Base-by-base conservation (phyloP, 768 basidiomycete genomes). In the Russula compacta region DNA sequence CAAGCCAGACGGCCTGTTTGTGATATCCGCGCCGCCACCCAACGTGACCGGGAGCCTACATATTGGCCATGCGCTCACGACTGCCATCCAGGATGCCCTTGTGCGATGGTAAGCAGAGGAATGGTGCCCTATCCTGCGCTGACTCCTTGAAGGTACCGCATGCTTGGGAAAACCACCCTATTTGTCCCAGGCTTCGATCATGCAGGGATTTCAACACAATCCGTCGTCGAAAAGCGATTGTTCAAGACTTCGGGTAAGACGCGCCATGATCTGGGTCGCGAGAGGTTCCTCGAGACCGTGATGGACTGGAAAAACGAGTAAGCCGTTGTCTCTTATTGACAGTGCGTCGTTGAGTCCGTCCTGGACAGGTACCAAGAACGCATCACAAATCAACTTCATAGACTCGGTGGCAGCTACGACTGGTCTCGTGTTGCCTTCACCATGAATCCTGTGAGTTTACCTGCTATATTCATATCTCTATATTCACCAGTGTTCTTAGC, bases 291-390 rank as follows among this genome's bases (percentile, higher is more conserved):
- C 66, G 84, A 87, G 64, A 90, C 85, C 58, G 94, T 98, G 33
- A 86, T 87, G 85, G 87, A 88, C 33, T 99, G 97, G 97, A 98
- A 97, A 73, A 89, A 94, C 67, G 92, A 95, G 92, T 95, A 66
- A 53, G 89, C 79, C 0, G 49, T 17, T 14, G 44, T 24, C 40
- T 11, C 3, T 2, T 36, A 7, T 15, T 36, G 42, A 29, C 42
- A 19, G 47, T 40, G 54, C 42, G 9, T 17, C 17, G 51, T 66
- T 24, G 66, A 39, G 14, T 15, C 7, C 12, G 35, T 3, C 42
- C 5, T 19, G 61, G 15, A 3, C 61, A 95, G 93, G 60, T 99
- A 98, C 71, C 95, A 98, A 71, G 78, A 75, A n/a, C 84, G 90
- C 50, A 98, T 98, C 70, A 92, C 93, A 5, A 84, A 83, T 61